Evolutionary conservation across 805 yeast genomes (phyloP).

Genomic region (Candida sphagnicola): DNA sequence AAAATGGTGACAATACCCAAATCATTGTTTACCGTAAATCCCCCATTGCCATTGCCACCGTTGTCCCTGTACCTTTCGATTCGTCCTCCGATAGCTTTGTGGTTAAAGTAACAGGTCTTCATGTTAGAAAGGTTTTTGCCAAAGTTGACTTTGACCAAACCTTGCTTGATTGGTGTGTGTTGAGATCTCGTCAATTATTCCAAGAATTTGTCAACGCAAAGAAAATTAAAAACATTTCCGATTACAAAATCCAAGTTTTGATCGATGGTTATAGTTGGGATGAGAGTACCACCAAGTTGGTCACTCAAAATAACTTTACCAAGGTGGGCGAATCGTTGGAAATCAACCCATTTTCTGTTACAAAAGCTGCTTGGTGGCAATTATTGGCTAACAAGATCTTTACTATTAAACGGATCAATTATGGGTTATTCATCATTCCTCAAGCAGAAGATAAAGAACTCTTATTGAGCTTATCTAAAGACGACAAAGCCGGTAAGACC

Average conservation of each 20-base stretch:
- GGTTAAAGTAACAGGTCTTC: constrained; percentile 53
- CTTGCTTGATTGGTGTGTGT: constrained; percentile 56
- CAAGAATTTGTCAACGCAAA: constrained; percentile 22
- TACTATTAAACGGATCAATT: constrained; percentile 22
- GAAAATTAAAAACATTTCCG: constrained; percentile 22
- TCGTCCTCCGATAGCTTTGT: constrained; percentile 40
- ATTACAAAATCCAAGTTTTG: constrained; percentile 33
- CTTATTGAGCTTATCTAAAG: constrained; percentile 11
- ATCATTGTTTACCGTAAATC: constrained; percentile 61
- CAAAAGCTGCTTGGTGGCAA: constrained; percentile 10
- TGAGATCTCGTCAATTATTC: constrained; percentile 42
- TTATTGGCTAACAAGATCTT: constrained; percentile 17
- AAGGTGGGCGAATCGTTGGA: constrained; percentile 22
- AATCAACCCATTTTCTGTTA: constrained; percentile 25
- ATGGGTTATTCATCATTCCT: constrained; percentile 22
- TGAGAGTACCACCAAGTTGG: constrained; percentile 25
- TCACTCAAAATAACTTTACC: constrained; percentile 43
- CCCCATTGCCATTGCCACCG: constrained; percentile 63
- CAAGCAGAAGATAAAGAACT: constrained; percentile 16
- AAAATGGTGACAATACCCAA: constrained; percentile 46
- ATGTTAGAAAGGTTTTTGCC: constrained; percentile 65
- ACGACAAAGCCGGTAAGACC: constrained; percentile 5
- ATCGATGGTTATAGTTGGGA: constrained; percentile 56
- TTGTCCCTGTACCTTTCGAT: constrained; percentile 36
- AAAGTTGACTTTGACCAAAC: constrained; percentile 62